These are phyloP conservation scores for Eutypa lata DNA, from an alignment of 2,329 filamentous ascomycete genomes.

Conservation along the genomic window DNA sequence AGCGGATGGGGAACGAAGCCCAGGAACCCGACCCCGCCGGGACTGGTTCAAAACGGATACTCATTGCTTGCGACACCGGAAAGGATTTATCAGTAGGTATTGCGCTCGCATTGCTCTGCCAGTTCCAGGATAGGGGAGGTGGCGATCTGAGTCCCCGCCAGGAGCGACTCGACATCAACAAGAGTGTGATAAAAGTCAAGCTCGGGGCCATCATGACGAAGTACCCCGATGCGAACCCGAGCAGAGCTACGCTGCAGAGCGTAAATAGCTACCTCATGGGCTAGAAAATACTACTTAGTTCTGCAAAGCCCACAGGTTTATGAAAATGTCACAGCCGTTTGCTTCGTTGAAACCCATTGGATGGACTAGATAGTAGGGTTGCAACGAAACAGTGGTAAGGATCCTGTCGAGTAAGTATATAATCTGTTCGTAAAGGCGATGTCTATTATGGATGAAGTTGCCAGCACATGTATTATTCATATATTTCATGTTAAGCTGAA, in stretches of 20 bases:
- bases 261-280: slow-evolving; percentile 87
- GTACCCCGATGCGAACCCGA: slow-evolving; percentile 78
- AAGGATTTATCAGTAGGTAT: slow-evolving; percentile 78
- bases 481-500: no score
- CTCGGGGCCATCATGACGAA: slow-evolving; percentile 80
- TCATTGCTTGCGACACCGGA: slow-evolving; percentile 73
- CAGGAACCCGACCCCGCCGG: not conserved
- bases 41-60: slow-evolving; percentile 28
- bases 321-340: no score
- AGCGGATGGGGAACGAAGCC: not conserved
- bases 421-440: no score
- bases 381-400: no score
- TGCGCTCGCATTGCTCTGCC: slow-evolving; percentile 72
- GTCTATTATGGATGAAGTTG: no score
- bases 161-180: slow-evolving; percentile 50
- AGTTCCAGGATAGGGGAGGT: slow-evolving; percentile 66
- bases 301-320: no score
- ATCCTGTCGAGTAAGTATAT: no score
- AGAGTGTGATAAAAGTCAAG: slow-evolving; percentile 71
- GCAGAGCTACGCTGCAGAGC: slow-evolving; percentile 80
- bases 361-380: no score
- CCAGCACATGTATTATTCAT: no score
- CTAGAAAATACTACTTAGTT: slow-evolving; percentile 7
- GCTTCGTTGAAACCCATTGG: no score
- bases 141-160: slow-evolving; percentile 11